phyloP scores from a whole-genome alignment of 306 rosid genomes.

The Mucuna pruriens region DNA sequence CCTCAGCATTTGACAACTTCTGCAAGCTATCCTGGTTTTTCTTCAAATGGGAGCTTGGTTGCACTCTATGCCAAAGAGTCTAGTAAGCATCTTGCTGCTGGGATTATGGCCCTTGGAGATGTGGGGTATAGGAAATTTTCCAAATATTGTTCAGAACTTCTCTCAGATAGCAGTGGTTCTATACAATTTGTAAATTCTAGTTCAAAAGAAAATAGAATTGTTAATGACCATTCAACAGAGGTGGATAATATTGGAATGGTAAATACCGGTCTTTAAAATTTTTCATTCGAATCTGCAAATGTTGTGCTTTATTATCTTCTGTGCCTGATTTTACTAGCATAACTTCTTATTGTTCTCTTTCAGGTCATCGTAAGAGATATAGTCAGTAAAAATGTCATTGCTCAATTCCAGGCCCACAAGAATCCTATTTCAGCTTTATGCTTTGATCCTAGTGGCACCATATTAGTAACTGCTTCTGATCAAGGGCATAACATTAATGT shows the following conservation, averaged over 20 bases:
- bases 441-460: slow-evolving; percentile 84
- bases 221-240: slow-evolving; percentile 56
- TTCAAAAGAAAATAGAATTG: slow-evolving; percentile 54
- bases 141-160: slow-evolving; percentile 69
- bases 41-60: slow-evolving; percentile 81
- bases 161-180: slow-evolving; percentile 59
- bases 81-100: slow-evolving; percentile 83
- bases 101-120: slow-evolving; percentile 80
- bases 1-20: slow-evolving; percentile 77
- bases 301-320: neutral
- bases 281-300: slow-evolving; percentile 3
- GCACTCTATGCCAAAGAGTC: slow-evolving; percentile 88
- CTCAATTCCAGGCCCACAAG: slow-evolving; percentile 81
- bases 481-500: slow-evolving; percentile 87
- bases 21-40: slow-evolving; percentile 63
- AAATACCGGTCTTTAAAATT: slow-evolving; percentile 27
- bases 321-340: neutral
- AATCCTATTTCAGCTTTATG: slow-evolving; percentile 84
- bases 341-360: slow-evolving; percentile 26
- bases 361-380: slow-evolving; percentile 84
- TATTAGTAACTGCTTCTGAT: slow-evolving; percentile 80
- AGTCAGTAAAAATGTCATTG: slow-evolving; percentile 60
- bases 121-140: slow-evolving; percentile 79
- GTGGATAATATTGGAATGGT: slow-evolving; percentile 76
- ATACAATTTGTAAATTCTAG: slow-evolving; percentile 51